phyloP scores from a whole-genome alignment of 106 monocot genomes.

The Dioscorea dumetorum region DNA sequence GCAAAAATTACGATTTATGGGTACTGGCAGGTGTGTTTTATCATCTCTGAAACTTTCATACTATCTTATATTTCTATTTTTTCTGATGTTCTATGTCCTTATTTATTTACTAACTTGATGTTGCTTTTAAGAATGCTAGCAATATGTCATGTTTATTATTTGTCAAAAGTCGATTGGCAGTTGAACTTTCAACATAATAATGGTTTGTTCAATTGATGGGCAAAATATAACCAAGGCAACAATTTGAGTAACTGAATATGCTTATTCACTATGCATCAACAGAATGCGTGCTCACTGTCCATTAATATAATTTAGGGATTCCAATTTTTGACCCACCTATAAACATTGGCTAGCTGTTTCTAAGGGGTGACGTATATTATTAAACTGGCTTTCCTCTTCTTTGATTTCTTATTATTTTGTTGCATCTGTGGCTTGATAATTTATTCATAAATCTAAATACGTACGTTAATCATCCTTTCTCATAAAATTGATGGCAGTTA shows the following conservation, averaged over 20 bases:
- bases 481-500: neutral
- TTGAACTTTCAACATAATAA: too few relatives aligned
- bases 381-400: too few relatives aligned
- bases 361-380: neutral
- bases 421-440: too few relatives aligned
- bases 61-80: neutral
- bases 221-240: too few relatives aligned
- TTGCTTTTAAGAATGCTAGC: neutral
- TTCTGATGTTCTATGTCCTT: neutral
- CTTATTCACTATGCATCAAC: too few relatives aligned
- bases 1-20: slow-evolving; percentile 16
- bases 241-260: too few relatives aligned
- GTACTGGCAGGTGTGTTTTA: slow-evolving; percentile 33
- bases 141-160: neutral
- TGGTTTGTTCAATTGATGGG: too few relatives aligned
- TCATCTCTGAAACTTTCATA: neutral
- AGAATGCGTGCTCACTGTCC: too few relatives aligned
- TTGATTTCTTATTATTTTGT: too few relatives aligned
- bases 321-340: neutral
- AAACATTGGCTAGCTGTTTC: neutral
- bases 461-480: neutral
- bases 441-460: too few relatives aligned
- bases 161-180: too few relatives aligned
- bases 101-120: neutral
- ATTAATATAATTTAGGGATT: too few relatives aligned